Evolutionary conservation across 2,329 filamentous ascomycete species (phyloP), one percentile per base, ranked within the genome.

Genomic region (Tolypocladium ophioglossoides): DNA sequence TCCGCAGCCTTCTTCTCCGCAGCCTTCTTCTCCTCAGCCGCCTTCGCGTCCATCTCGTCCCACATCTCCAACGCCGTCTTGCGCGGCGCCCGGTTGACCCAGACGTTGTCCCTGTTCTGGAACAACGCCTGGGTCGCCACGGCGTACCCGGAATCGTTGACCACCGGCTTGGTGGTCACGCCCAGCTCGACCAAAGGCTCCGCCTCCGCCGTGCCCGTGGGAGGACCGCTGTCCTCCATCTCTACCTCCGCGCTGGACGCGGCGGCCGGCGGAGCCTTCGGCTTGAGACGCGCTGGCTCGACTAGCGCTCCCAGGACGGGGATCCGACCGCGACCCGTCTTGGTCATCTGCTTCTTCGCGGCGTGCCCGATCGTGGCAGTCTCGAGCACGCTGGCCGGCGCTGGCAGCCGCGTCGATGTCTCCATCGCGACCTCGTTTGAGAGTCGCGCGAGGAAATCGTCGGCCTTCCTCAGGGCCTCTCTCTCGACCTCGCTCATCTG

Each of bases 41-140:
- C 50, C 24, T 37, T 40, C 10, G 18, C 51, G 35, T 55, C 51
- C 22, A 35, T 4, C 4, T 51, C 52, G 2, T 62, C 54, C 62
- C 64, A 68, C 56, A 63, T 59, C 14, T 66, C 63, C 11, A 69
- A 53, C 14, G 65, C 63, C 11, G 58, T 63, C 9, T 34, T 58
- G 18, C 62, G 61, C 8, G n/a, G 20, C n/a, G 18, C 10, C 20
- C 53, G 47, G 12, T 59, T 62, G 34, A 67, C 46, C 59, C 60
- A 62, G 1, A 57, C 54, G 47, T 64, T 63, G 9, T 48, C 50
- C 7, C 41, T 56, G 16, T 48, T 49, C n/a, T 30, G 38, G 41
- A 66, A 64, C 7, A 68, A 40, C 2, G 34, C 35, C 49, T 48
- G 39, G 18, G 34, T 20, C 34, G 14, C 39, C 11, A 11, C 18